phyloP scores from a whole-genome alignment of 2,329 filamentous ascomycete species.

The Microthyrium microscopicum region DNA sequence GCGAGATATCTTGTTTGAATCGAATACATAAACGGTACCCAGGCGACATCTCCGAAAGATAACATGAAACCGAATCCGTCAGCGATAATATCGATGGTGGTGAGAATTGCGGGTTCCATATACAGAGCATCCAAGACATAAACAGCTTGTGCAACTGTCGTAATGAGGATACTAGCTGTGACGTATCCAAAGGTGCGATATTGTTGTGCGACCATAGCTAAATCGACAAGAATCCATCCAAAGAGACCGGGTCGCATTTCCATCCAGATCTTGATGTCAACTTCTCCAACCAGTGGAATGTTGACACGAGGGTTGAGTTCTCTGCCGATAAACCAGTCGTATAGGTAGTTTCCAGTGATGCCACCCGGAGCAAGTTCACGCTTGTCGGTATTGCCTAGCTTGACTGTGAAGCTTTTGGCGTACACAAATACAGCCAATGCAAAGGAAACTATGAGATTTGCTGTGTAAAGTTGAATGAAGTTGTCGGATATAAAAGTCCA shows the following conservation, averaged over 20 bases:
- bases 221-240: conserved; percentile 74
- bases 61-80: conserved; percentile 96
- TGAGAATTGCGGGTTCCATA: conserved; percentile 78
- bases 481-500: conserved; percentile 93
- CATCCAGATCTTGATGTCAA: conserved; percentile 81
- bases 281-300: conserved; percentile 62
- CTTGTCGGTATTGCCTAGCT: conserved; percentile 47
- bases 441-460: conserved; percentile 64
- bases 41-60: conserved; percentile 77
- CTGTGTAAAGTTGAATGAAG: conserved; percentile 69
- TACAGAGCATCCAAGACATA: conserved; percentile 75
- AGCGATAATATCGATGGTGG: conserved; percentile 84
- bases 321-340: conserved; percentile 93
- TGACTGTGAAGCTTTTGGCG: conserved; percentile 63
- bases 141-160: conserved; percentile 59
- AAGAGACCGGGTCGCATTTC: conserved; percentile 86
- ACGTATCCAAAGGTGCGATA: conserved; percentile 71
- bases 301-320: conserved; percentile 80
- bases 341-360: conserved; percentile 66
- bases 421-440: conserved; percentile 65
- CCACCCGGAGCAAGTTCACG: conserved; percentile 73
- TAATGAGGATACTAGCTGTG: conserved; percentile 71
- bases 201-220: conserved; percentile 72
- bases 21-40: conserved; percentile 83
- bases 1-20: conserved; percentile 74